Evolutionary conservation across 305 asterid genomes (phyloP).

Genomic region (Fraxinus dipetala): DNA sequence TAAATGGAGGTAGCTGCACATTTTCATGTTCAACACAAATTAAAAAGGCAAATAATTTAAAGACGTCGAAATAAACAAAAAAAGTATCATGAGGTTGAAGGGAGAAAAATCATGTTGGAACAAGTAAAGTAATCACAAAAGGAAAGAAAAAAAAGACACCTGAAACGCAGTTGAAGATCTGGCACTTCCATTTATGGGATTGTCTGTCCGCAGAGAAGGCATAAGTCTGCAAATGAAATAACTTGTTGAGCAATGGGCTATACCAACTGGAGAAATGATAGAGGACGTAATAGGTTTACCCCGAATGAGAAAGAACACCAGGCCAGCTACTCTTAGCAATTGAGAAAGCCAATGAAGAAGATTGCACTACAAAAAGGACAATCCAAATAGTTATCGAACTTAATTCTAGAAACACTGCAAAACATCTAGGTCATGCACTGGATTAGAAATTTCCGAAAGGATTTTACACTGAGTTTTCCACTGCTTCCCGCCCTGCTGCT

Average conservation of each 20-base stretch:
- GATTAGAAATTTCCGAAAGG: slow-evolving; percentile 13
- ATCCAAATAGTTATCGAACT: not conserved
- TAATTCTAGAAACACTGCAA: not conserved
- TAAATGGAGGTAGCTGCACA: slow-evolving; percentile 47
- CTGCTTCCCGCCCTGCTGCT: slow-evolving; percentile 28
- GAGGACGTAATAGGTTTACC: slow-evolving; percentile 25
- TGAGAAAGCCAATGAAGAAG: slow-evolving; percentile 34
- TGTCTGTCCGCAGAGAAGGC: slow-evolving; percentile 29
- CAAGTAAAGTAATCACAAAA: not conserved
- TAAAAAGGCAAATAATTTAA: not conserved
- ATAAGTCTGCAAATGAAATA: slow-evolving; percentile 32
- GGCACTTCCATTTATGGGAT: slow-evolving; percentile 35
- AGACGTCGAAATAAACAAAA: not conserved
- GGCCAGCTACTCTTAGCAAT: slow-evolving; percentile 41
- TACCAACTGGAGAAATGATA: slow-evolving; percentile 2
- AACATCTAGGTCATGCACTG: not conserved
- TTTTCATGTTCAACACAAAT: not conserved
- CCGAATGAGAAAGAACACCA: slow-evolving; percentile 41
- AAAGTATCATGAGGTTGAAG: not conserved
- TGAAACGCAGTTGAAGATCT: slow-evolving; percentile 32
- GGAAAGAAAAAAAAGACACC: slow-evolving; percentile 26
- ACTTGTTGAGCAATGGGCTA: slow-evolving; percentile 20
- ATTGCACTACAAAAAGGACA: slow-evolving; percentile 36
- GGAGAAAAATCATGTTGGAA: not conserved
- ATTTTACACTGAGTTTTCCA: slow-evolving; percentile 39